A percentile compares a stretch with the other conserved stretches of the same genome.
phyloP scores from a whole-genome alignment of 345 rosid species.

The Lenwebbia sp. region DNA sequence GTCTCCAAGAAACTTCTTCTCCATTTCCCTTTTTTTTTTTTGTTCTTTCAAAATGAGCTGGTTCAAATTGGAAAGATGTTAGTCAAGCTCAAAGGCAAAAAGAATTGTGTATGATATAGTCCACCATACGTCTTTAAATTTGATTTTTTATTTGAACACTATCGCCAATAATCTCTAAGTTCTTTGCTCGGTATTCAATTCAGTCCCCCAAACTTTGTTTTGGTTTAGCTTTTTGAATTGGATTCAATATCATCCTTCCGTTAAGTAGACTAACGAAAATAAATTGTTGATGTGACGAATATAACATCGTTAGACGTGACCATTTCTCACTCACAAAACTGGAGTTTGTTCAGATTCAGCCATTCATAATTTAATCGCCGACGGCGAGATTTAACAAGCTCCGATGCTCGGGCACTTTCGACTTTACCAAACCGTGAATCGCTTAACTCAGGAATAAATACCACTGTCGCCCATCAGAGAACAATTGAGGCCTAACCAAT shows the following conservation, averaged over 20 bases:
- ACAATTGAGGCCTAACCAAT: neutral
- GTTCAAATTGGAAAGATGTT: neutral
- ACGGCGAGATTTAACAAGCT: neutral
- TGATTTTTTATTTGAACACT: neutral
- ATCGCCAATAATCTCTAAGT: neutral
- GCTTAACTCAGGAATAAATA: neutral
- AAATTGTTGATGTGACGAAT: neutral
- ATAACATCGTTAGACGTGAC: neutral
- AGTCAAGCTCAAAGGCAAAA: neutral
- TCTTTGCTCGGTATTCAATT: neutral
- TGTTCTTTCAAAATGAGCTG: neutral
- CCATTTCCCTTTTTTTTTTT: neutral
- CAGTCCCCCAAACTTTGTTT: neutral
- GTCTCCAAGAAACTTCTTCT: neutral
- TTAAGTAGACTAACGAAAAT: neutral
- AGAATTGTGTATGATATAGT: neutral
- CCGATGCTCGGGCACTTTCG: neutral
- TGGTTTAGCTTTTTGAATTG: neutral
- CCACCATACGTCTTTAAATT: neutral
- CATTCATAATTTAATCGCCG: neutral
- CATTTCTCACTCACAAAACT: neutral
- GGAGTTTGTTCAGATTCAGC: neutral
- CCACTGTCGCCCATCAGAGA: neutral
- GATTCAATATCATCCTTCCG: neutral
- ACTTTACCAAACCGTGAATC: neutral